phyloP scores from a whole-genome alignment of 129 eudicot genomes.

The Artemisia annua region DNA sequence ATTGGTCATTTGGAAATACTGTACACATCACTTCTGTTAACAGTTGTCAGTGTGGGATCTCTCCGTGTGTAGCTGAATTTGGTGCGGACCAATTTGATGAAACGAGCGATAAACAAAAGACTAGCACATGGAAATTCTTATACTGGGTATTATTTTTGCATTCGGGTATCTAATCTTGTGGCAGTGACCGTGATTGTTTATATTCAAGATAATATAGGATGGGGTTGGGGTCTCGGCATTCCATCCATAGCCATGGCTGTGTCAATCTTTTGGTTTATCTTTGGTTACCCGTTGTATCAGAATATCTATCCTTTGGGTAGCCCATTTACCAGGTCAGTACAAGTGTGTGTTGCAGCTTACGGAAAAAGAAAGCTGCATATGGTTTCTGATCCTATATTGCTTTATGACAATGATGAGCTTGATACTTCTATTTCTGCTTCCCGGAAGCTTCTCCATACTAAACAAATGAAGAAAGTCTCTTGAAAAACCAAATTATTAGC shows the following conservation, averaged over 20 bases:
- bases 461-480: slow-evolving; percentile 54
- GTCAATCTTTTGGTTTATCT: slow-evolving; percentile 52
- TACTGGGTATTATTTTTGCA: slow-evolving; percentile 85
- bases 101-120: slow-evolving; percentile 31
- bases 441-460: slow-evolving; percentile 73
- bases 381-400: slow-evolving; percentile 51
- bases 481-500: not conserved
- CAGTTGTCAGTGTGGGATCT: slow-evolving; percentile 57
- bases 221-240: slow-evolving; percentile 90
- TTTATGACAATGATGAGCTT: slow-evolving; percentile 73
- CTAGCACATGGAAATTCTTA: slow-evolving; percentile 55
- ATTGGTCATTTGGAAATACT: slow-evolving; percentile 62
- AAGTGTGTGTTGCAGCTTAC: slow-evolving; percentile 80
- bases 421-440: slow-evolving; percentile 77
- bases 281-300: slow-evolving; percentile 76
- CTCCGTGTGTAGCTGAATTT: slow-evolving; percentile 53
- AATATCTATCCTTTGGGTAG: slow-evolving; percentile 76
- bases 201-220: slow-evolving; percentile 75
- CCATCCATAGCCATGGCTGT: slow-evolving; percentile 67
- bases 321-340: slow-evolving; percentile 82
- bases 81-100: slow-evolving; percentile 73
- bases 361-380: slow-evolving; percentile 65
- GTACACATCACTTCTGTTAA: slow-evolving; percentile 48
- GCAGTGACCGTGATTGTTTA: slow-evolving; percentile 82
- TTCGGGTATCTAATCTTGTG: slow-evolving; percentile 75